Evolutionary conservation across 768 basidiomycete genomes (phyloP).

Genomic region (Dioszegia aurantiaca): DNA sequence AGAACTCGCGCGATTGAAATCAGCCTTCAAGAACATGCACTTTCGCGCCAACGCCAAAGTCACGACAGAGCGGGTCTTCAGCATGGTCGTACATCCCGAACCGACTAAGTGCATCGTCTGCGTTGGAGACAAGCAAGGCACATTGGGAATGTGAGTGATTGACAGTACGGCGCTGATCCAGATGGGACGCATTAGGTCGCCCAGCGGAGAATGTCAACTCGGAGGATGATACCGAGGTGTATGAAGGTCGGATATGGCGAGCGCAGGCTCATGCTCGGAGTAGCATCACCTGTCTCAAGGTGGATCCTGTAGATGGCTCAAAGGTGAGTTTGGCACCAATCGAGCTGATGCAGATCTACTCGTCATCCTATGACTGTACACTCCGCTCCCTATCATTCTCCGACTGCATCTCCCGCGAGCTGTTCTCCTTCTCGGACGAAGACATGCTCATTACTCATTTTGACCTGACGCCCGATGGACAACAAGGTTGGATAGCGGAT

Average conservation of each 20-base stretch:
- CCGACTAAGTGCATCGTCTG: slow-evolving; percentile 50
- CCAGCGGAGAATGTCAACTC: slow-evolving; percentile 29
- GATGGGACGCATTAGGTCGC: slow-evolving; percentile 50
- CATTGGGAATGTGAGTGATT: slow-evolving; percentile 46
- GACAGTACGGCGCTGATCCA: slow-evolving; percentile 7
- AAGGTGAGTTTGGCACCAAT: slow-evolving; percentile 35
- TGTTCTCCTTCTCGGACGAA: slow-evolving; percentile 50
- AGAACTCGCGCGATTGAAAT: slow-evolving; percentile 30
- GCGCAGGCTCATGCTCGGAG: slow-evolving; percentile 50
- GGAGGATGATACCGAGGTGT: slow-evolving; percentile 27
- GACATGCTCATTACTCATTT: slow-evolving; percentile 54
- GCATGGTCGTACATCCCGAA: slow-evolving; percentile 53
- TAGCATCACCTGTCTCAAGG: slow-evolving; percentile 51
- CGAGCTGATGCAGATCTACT: slow-evolving; percentile 45
- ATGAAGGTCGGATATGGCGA: slow-evolving; percentile 46
- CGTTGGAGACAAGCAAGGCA: slow-evolving; percentile 52
- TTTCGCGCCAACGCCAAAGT: slow-evolving; percentile 48
- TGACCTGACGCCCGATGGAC: slow-evolving; percentile 50
- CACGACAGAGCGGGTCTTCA: slow-evolving; percentile 53
- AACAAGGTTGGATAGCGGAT: slow-evolving; percentile 50
- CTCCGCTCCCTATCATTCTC: slow-evolving; percentile 52
- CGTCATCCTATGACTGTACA: slow-evolving; percentile 54
- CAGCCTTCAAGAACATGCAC: slow-evolving; percentile 38
- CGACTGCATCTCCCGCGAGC: slow-evolving; percentile 48
- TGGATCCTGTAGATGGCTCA: slow-evolving; percentile 49